These are phyloP conservation scores for Apiotrichum siamense DNA, from an alignment of 1,284 basidiomycete genomes.

Conservation along the genomic window DNA sequence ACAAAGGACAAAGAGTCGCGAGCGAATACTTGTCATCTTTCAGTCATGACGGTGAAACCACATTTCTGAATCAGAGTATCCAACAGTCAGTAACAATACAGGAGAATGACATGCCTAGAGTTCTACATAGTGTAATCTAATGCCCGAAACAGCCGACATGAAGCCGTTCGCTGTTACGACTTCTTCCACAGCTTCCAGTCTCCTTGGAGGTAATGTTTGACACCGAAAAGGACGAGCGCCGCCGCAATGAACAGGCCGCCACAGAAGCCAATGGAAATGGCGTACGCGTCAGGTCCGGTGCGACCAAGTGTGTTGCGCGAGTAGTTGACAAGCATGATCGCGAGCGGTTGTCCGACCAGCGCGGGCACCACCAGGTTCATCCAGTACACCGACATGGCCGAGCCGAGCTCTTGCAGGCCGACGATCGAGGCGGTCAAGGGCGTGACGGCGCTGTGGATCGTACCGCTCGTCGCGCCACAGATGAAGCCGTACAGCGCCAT, in stretches of 20 bases:
- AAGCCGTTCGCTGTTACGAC: too few relatives aligned
- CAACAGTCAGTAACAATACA: too few relatives aligned
- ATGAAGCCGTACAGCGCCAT: constrained; percentile 47
- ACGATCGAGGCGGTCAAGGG: constrained; percentile 45
- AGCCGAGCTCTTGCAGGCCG: constrained; percentile 45
- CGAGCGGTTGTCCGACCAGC: constrained; percentile 46
- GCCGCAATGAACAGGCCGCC: constrained; percentile 40
- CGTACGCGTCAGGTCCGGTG: constrained; percentile 39
- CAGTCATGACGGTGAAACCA: too few relatives aligned
- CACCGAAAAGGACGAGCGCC: constrained; percentile 33
- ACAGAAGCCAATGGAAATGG: constrained; percentile 47
- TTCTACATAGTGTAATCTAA: too few relatives aligned
- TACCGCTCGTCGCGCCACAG: constrained; percentile 46
- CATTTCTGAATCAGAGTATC: too few relatives aligned
- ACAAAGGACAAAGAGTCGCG: too few relatives aligned
- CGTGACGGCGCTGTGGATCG: constrained; percentile 44
- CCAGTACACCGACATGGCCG: constrained; percentile 48
- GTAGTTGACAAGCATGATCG: constrained; percentile 45
- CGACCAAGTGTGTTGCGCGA: constrained; percentile 34
- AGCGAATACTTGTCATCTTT: too few relatives aligned
- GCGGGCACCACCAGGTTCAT: constrained; percentile 37
- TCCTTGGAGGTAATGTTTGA: constrained; percentile 42
- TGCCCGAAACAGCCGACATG: too few relatives aligned
- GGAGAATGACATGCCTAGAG: too few relatives aligned
- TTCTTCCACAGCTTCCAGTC: constrained; percentile 23